Conservation (phyloP, 352 stramenopile genomes). For the Pythium brassicae region DNA sequence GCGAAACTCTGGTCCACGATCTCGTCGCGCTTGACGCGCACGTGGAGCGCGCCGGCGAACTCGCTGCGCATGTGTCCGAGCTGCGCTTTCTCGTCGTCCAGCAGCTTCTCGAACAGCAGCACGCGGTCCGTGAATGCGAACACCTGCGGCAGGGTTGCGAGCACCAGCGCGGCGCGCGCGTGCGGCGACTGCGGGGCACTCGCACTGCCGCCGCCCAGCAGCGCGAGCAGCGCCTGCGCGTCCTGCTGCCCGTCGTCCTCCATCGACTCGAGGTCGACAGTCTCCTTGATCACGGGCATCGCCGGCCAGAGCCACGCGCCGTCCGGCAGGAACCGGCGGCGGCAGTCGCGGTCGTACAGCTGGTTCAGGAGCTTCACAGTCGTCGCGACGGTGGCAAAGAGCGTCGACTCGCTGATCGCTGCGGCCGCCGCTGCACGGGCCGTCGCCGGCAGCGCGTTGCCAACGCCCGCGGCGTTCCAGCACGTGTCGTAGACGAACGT, state of each 20-base stretch:
- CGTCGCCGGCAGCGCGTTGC: constrained; percentile 1
- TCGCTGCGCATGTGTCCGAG: constrained; percentile 49
- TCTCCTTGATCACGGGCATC: constrained; percentile 62
- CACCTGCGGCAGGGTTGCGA: constrained; percentile 75
- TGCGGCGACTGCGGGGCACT: constrained; percentile 24
- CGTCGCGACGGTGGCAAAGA: constrained; percentile 50
- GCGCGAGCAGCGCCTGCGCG: constrained; percentile 38
- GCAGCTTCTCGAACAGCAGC: constrained; percentile 63
- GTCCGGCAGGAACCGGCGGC: constrained; percentile 38
- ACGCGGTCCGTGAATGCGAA: constrained; percentile 80
- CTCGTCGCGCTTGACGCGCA: constrained; percentile 69
- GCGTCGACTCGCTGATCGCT: constrained; percentile 19
- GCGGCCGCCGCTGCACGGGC: not conserved
- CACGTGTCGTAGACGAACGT: constrained; percentile 66
- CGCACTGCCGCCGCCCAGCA: constrained; percentile 28
- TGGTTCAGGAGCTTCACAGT: constrained; percentile 80
- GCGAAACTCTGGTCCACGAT: constrained; percentile 91
- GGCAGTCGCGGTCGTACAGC: constrained; percentile 68
- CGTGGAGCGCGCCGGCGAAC: constrained; percentile 43
- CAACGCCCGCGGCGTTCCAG: constrained; percentile 37
- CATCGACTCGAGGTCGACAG: constrained; percentile 58
- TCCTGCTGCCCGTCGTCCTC: constrained; percentile 43
- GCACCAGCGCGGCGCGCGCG: constrained; percentile 41
- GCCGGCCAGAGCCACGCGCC: constrained; percentile 67
- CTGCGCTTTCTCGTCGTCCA: constrained; percentile 58